Percentiles rank a stretch among this genome's conserved stretches.
These are phyloP conservation scores for Wakefieldia striispora DNA, from an alignment of 768 basidiomycete species.

Conservation along the genomic window DNA sequence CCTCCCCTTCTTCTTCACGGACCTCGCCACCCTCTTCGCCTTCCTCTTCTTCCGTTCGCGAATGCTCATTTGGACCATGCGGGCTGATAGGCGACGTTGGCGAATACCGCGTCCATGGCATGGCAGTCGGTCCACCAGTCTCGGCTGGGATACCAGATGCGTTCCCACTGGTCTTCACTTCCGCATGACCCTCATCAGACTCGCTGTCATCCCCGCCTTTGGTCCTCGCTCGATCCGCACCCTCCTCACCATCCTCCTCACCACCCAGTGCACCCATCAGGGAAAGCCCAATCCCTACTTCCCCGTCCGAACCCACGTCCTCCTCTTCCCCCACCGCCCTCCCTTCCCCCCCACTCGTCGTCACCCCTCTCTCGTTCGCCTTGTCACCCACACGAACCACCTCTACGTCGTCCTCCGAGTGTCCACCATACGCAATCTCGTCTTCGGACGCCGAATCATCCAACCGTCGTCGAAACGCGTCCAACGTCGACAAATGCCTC, in stretches of 20 bases:
- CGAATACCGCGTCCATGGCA: conserved; percentile 31
- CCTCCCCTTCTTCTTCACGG: conserved; percentile 15
- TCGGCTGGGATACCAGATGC: not conserved
- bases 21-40: conserved; percentile 5
- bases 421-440: not conserved
- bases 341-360: not conserved
- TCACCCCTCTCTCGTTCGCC: not conserved
- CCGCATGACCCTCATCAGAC: conserved; percentile 3
- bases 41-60: conserved; percentile 7
- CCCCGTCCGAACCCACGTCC: conserved; percentile 51
- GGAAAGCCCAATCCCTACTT: conserved; percentile 67
- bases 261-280: conserved; percentile 51
- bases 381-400: conserved; percentile 1
- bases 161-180: conserved; percentile 3
- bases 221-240: conserved; percentile 4
- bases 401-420: conserved; percentile 11
- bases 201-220: not conserved
- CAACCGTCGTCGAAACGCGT: conserved; percentile 23
- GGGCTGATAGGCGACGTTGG: conserved; percentile 21
- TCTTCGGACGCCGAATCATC: conserved; percentile 12
- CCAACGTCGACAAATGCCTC: conserved; percentile 25
- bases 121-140: conserved; percentile 9
- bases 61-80: not conserved
- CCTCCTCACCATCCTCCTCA: conserved; percentile 19
- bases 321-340: not conserved